Base-by-base conservation (phyloP, 495 filamentous ascomycete genomes). In the Xanthoparmelia taractica region DNA sequence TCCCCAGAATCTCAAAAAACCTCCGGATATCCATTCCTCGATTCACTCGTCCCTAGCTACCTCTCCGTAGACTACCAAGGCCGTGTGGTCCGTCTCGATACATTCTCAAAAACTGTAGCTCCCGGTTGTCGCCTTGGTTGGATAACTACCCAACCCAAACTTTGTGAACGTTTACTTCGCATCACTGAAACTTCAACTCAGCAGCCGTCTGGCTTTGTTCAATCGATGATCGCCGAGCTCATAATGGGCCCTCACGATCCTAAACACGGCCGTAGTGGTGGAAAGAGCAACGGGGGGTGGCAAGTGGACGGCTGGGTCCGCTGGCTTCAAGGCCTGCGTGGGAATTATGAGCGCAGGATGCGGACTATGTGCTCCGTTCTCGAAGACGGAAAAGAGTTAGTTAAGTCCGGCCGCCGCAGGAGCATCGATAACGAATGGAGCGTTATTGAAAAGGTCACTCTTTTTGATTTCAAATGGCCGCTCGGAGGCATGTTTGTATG, bases 401-500 rank as follows among this genome's bases (percentile, higher is more conserved):
- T 91, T 57, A 81, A 85, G 65, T 52, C 70, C 12, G 74, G 77
- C 11, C 71, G 71, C 15, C 50, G 71, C 18, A 68, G 61, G 15
- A 75, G 70, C 27, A 58, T 77, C 23, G 74, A 73, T 0, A 82
- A 84, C n/a, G 87, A 85, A 70, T 87, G 83, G 76, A 76, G 78
- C 50, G 79, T 90, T 52, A 78, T 96, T 13, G 82, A 85, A 50
- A 89, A 87, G 68, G 82, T 80, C 0, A 76, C 78, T 40, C 84
- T 96, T 68, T 90, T 83, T 72, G 77, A 84, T 55, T 96, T 94
- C 70, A 69, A 77, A 55, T 87, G 85, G 79, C 93, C 92, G 1
- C 81, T 85, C n/a, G 93, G 85, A 20, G 93, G 93, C 66, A 96
- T 96, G 92, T 96, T 96, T 71, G 73, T 94, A 29, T 97, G 92